Evolutionary conservation across 768 basidiomycete genomes (phyloP).

Genomic region (Omphalotus guepiniiformis): DNA sequence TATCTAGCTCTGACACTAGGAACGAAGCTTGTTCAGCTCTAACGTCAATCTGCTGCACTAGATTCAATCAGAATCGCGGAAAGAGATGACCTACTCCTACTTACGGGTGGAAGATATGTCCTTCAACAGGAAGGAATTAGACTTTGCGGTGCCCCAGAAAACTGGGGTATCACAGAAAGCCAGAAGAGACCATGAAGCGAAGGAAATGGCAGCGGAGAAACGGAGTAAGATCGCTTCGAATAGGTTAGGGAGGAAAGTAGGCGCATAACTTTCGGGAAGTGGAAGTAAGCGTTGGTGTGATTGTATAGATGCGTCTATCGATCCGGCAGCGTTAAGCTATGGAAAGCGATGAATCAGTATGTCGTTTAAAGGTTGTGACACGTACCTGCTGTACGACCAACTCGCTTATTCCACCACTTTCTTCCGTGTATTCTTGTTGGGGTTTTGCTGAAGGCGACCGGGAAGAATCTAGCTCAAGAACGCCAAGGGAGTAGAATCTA

Average conservation of each 20-base stretch:
- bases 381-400: constrained; percentile 39
- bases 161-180: constrained; percentile 15
- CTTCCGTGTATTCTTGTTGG: constrained; percentile 24
- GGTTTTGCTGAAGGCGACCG: constrained; percentile 32
- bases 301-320: constrained; percentile 23
- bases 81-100: constrained; percentile 4
- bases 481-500: constrained; percentile 59
- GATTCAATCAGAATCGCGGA: neutral
- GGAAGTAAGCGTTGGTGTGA: constrained; percentile 13
- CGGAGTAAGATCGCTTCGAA: neutral
- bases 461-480: constrained; percentile 25
- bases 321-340: constrained; percentile 43
- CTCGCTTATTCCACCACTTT: constrained; percentile 28
- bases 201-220: neutral
- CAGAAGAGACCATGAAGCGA: constrained; percentile 10
- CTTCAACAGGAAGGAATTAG: constrained; percentile 26
- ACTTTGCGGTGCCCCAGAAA: constrained; percentile 13
- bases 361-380: neutral
- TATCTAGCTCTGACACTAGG: constrained; percentile 38
- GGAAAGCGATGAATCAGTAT: neutral
- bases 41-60: constrained; percentile 61
- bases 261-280: constrained; percentile 5
- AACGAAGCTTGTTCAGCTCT: constrained; percentile 47
- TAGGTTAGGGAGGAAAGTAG: neutral
- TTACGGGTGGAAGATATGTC: constrained; percentile 41